These are phyloP conservation scores for Trichoderma atrobrunneum DNA, from an alignment of 2,329 filamentous ascomycete genomes.

Conservation along the genomic window DNA sequence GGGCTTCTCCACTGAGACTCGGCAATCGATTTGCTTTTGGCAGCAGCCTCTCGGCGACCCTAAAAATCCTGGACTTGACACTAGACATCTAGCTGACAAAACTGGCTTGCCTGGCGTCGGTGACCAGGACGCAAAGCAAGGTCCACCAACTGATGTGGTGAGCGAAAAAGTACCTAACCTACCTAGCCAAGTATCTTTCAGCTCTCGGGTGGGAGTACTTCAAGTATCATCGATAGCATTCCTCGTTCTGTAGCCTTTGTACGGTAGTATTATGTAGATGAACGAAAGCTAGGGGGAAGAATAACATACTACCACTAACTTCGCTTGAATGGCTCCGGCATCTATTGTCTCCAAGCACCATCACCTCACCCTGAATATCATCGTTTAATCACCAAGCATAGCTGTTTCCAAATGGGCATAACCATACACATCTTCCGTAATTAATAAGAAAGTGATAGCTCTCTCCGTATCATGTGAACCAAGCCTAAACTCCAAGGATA, in stretches of 20 bases:
- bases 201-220: not conserved
- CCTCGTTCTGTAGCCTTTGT: not conserved
- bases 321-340: not conserved
- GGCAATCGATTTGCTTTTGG: not conserved
- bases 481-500: not conserved
- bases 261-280: too few species aligned
- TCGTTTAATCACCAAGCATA: not conserved
- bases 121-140: not conserved
- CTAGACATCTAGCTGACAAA: not conserved
- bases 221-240: not conserved
- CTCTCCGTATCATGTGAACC: not conserved
- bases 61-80: not conserved
- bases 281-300: too few species aligned
- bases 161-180: not conserved
- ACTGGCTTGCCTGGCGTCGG: not conserved
- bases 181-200: not conserved
- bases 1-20: not conserved
- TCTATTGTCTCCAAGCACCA: not conserved
- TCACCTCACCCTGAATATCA: not conserved
- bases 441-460: not conserved
- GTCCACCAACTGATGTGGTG: not conserved
- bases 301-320: too few species aligned
- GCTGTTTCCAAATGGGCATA: not conserved
- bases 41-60: not conserved
- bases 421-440: not conserved